A percentile compares a stretch with the other conserved stretches of the same genome.
Evolutionary conservation across 495 filamentous ascomycete genomes (phyloP).

Genomic region (Geoglossum glabrum): DNA sequence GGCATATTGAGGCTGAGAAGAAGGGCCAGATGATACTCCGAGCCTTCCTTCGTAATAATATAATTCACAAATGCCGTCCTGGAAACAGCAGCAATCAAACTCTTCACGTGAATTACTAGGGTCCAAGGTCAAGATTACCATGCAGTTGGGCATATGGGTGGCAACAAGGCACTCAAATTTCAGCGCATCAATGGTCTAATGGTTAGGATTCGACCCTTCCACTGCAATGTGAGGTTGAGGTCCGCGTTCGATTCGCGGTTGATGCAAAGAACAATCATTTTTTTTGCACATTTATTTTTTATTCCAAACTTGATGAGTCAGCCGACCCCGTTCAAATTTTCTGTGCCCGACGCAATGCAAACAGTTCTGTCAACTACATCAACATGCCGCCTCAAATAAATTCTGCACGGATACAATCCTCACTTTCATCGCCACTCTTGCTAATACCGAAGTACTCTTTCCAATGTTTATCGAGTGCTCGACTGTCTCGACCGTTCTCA

Average conservation of each 20-base stretch:
- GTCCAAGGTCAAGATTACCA: background rate
- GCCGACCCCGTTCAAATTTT: background rate
- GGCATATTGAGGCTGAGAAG: background rate
- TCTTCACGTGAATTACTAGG: background rate
- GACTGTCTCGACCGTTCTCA: conserved; percentile 24
- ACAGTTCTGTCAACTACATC: too few relatives aligned
- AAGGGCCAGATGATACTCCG: background rate
- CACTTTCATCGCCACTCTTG: background rate
- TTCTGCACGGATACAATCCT: background rate
- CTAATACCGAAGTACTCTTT: background rate
- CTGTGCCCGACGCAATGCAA: too few relatives aligned
- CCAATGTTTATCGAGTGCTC: background rate
- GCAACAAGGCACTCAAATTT: background rate
- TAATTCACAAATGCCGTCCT: background rate
- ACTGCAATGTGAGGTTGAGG: background rate
- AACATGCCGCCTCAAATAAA: background rate
- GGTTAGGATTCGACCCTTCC: conserved; percentile 3
- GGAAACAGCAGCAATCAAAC: background rate
- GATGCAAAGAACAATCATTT: background rate
- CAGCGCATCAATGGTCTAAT: conserved; percentile 2
- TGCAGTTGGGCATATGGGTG: background rate
- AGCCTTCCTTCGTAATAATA: background rate
- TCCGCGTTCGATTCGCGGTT: conserved; percentile 3
- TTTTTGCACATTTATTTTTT: background rate
- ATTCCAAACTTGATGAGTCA: background rate